Evolutionary conservation across 345 rosid genomes (phyloP).

Genomic region (Gossypium australe): DNA sequence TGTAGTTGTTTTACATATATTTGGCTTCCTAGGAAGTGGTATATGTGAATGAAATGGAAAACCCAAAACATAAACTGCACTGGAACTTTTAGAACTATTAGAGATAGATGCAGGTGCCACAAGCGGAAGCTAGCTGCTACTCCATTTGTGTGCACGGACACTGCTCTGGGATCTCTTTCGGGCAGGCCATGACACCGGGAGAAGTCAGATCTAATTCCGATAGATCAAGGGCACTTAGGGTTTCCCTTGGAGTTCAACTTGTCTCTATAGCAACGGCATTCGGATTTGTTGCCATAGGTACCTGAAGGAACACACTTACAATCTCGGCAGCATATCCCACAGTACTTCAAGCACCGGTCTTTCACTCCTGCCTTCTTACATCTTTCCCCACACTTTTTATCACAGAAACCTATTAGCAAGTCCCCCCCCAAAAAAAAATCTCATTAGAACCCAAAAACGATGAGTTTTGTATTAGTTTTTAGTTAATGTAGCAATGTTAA

Average conservation of each 20-base stretch:
- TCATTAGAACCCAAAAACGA: background rate
- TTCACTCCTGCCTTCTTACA: conserved; percentile 62
- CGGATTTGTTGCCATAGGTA: conserved; percentile 69
- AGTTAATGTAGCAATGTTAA: background rate
- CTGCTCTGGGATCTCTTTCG: too few species aligned
- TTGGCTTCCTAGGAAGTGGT: background rate
- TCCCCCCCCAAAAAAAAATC: too few species aligned
- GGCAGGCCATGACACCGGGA: too few species aligned
- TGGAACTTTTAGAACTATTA: too few species aligned
- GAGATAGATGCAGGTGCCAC: too few species aligned
- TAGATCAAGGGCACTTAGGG: conserved; percentile 58
- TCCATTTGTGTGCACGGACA: too few species aligned
- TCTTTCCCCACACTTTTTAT: conserved; percentile 55
- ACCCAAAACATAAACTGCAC: too few species aligned
- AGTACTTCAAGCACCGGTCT: conserved; percentile 69
- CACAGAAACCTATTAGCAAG: conserved; percentile 33
- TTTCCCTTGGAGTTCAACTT: conserved; percentile 59
- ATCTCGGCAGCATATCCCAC: conserved; percentile 69
- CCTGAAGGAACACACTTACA: conserved; percentile 93
- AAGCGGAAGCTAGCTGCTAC: too few species aligned
- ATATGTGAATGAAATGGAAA: too few species aligned
- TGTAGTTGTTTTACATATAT: background rate
- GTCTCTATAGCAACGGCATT: conserved; percentile 73
- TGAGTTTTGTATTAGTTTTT: background rate
- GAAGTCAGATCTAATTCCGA: too few species aligned